A percentile compares a stretch with the other conserved stretches of the same genome.
These are phyloP conservation scores for Russula foetens DNA, from an alignment of 768 basidiomycete species.

Conservation along the genomic window DNA sequence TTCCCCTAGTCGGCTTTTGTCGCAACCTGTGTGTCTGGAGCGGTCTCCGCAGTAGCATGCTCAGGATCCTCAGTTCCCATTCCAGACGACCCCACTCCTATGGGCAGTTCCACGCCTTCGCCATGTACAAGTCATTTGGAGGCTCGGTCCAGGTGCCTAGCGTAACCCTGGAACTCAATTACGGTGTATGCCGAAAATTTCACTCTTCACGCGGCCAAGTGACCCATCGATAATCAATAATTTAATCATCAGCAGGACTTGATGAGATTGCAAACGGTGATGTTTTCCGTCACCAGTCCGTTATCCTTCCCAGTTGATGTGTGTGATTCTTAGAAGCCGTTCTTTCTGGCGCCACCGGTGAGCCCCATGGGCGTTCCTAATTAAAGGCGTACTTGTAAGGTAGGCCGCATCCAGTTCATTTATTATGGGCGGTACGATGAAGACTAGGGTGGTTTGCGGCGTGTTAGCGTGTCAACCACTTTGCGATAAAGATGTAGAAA, in stretches of 20 bases:
- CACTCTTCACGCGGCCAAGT: neutral
- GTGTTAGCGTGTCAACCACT: slow-evolving; percentile 84
- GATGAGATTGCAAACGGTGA: slow-evolving; percentile 5
- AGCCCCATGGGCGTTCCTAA: neutral
- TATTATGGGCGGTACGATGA: slow-evolving; percentile 96
- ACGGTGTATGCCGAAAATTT: slow-evolving; percentile 1
- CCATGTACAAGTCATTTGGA: slow-evolving; percentile 1
- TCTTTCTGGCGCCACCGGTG: slow-evolving; percentile 5
- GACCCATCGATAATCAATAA: neutral
- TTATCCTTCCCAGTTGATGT: neutral
- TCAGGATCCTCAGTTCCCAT: neutral
- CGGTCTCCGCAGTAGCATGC: neutral
- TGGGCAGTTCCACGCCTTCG: slow-evolving; percentile 2
- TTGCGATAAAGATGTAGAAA: slow-evolving; percentile 86
- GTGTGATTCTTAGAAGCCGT: neutral
- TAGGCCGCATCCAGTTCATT: too few relatives aligned
- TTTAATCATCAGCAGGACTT: neutral
- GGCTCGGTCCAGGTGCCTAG: neutral
- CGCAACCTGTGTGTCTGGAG: slow-evolving; percentile 19
- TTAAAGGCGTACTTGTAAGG: too few relatives aligned
- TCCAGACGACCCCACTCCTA: neutral
- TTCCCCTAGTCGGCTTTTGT: slow-evolving; percentile 33
- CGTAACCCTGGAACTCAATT: neutral
- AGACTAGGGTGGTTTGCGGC: slow-evolving; percentile 78
- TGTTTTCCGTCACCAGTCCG: neutral